Percentiles rank a stretch among this genome's conserved stretches.
Conservation (phyloP, 371 early-diverging fungal genomes). For the Apophysomyces ossiformis region DNA sequence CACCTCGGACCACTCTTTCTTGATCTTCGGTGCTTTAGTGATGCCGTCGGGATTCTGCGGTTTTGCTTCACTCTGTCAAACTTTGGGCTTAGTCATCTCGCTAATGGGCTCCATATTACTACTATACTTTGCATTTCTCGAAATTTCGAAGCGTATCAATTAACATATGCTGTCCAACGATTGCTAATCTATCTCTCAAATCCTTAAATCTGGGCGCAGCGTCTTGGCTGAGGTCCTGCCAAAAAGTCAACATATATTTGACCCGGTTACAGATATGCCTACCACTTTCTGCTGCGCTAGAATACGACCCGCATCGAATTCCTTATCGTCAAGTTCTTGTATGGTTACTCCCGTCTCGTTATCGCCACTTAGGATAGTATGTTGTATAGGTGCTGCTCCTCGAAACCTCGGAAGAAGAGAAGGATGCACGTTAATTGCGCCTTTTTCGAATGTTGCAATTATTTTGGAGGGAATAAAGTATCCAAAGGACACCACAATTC, state of each 20-base stretch:
- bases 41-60: constrained; percentile 68
- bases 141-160: constrained; percentile 68
- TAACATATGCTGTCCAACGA: constrained; percentile 68
- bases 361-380: constrained; percentile 83
- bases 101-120: background rate
- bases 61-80: constrained; percentile 49
- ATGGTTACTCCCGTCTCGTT: constrained; percentile 84
- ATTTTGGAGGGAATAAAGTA: constrained; percentile 83
- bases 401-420: constrained; percentile 88
- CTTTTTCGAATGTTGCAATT: constrained; percentile 67
- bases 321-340: constrained; percentile 76
- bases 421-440: constrained; percentile 90
- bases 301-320: constrained; percentile 89
- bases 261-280: constrained; percentile 3
- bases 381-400: constrained; percentile 92
- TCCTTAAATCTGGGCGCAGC: constrained; percentile 27
- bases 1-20: constrained; percentile 60
- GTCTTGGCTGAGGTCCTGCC: constrained; percentile 8
- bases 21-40: constrained; percentile 79
- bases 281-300: constrained; percentile 68
- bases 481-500: constrained; percentile 92
- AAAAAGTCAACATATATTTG: background rate
- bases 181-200: constrained; percentile 52
- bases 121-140: constrained; percentile 49
- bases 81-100: constrained; percentile 4